Conservation (phyloP, 1,284 basidiomycete species). For the Cystobasidiaceae sp. region DNA sequence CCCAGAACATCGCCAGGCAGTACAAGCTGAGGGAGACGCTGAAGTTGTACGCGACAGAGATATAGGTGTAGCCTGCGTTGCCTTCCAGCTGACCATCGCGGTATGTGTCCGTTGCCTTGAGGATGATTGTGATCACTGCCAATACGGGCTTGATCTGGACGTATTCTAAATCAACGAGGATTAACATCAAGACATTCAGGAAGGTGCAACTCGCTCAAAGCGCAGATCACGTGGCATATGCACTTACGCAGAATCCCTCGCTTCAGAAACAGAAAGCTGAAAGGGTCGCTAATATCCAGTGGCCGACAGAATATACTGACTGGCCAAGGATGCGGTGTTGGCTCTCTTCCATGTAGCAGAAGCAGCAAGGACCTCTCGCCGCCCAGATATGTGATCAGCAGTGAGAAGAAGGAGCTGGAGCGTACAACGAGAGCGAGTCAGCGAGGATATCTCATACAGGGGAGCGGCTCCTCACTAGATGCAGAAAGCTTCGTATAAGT, state of each 20-base stretch:
- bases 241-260: slow-evolving; percentile 84
- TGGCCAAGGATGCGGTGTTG: slow-evolving; percentile 81
- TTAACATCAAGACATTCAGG: neutral
- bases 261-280: slow-evolving; percentile 89
- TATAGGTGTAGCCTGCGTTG: slow-evolving; percentile 85
- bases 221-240: neutral
- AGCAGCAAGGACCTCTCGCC: slow-evolving; percentile 90
- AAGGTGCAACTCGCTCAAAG: neutral
- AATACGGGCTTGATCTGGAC: slow-evolving; percentile 93
- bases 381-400: slow-evolving; percentile 64
- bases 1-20: slow-evolving; percentile 92
- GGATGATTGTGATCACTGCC: slow-evolving; percentile 72
- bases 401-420: slow-evolving; percentile 46
- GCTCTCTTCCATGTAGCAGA: slow-evolving; percentile 79
- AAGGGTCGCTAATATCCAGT: slow-evolving; percentile 86
- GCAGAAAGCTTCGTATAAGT: slow-evolving; percentile 79
- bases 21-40: slow-evolving; percentile 68
- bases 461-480: slow-evolving; percentile 24
- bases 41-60: slow-evolving; percentile 68
- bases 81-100: slow-evolving; percentile 80
- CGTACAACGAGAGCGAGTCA: neutral
- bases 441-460: neutral
- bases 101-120: slow-evolving; percentile 82
- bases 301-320: slow-evolving; percentile 62
- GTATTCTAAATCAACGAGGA: slow-evolving; percentile 62